Evolutionary conservation across 495 filamentous ascomycete species (phyloP), one percentile per base, ranked within the genome.

Genomic region (Penicillium lagena): DNA sequence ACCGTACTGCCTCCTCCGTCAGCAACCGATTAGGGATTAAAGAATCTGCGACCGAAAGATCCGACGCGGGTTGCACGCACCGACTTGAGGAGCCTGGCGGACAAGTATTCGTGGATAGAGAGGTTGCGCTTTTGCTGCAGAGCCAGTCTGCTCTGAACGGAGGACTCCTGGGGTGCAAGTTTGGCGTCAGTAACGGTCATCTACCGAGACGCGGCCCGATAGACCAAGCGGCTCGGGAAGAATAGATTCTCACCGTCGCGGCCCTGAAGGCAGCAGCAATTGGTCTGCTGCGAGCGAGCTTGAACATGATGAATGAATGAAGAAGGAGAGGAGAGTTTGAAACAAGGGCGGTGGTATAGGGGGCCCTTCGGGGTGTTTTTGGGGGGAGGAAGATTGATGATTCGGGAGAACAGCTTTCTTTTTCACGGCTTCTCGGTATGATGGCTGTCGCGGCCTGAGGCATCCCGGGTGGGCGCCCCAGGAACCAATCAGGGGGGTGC

Each of bases 31-130:
- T 32, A 31, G 35, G 46, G 54, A 52, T 54, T 50, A 55, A 49
- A 46, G 39, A 17, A 46, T 29, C 36, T 42, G 48, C 54, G 48
- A 56, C 55, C 41, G 40, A 50, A 42, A 45, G 42, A 47, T 44
- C 27, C 12, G 51, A 39, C 43, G 44, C 44, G 40, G 35, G 44
- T 50, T 36, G 22, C 39, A 62, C 76, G 46, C 77, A 96, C 90
- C 70, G 80, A 73, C 70, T 87, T 83, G 55, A 98, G 77, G 42
- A 98, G 82, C 50, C 86, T 82, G 53, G 89, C 88, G 39, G 93
- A 95, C 59, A 90, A 82, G 75, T 96, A 96, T 72, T 98, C 93
- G 75, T 98, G 93, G 54, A 97, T 95, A 50, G 88, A 90, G 53
- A 98, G 80, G 52, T 84, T 83, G 66, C 93, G 82, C 73, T 82